Conservation (phyloP, 225 moss, liverwort and hornwort genomes). For the Polytrichum formosum region DNA sequence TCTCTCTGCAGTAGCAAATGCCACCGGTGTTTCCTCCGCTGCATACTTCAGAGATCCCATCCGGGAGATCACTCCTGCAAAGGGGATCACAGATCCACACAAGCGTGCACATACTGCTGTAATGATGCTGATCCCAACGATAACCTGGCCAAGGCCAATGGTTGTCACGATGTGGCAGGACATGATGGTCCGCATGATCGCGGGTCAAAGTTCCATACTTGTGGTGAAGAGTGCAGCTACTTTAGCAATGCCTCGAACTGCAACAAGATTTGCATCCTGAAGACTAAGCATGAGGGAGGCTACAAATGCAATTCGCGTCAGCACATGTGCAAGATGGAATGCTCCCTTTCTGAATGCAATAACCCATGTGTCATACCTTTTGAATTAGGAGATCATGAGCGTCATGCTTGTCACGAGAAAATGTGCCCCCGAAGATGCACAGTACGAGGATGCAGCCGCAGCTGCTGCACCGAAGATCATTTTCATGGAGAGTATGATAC, state of each 20-base stretch:
- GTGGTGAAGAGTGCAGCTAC: slow-evolving; percentile 13
- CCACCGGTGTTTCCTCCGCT: slow-evolving; percentile 19
- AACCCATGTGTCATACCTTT: slow-evolving; percentile 17
- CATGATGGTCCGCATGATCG: slow-evolving; percentile 33
- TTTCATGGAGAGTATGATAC: slow-evolving; percentile 14
- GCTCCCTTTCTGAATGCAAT: slow-evolving; percentile 16
- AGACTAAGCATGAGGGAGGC: slow-evolving; percentile 19
- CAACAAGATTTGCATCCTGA: slow-evolving; percentile 14
- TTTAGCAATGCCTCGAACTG: slow-evolving; percentile 16
- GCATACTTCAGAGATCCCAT: slow-evolving; percentile 24
- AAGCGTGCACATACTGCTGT: slow-evolving; percentile 31
- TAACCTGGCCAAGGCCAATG: neutral
- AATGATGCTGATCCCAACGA: slow-evolving; percentile 1
- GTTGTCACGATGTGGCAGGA: slow-evolving; percentile 22
- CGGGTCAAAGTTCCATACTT: slow-evolving; percentile 12
- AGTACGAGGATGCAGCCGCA: slow-evolving; percentile 3
- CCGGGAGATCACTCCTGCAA: slow-evolving; percentile 26
- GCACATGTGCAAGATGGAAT: slow-evolving; percentile 18
- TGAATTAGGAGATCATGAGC: slow-evolving; percentile 1
- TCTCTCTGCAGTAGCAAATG: slow-evolving; percentile 36
- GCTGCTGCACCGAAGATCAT: slow-evolving; percentile 18
- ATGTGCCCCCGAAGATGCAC: slow-evolving; percentile 19
- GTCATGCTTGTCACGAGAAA: slow-evolving; percentile 26
- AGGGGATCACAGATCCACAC: slow-evolving; percentile 24
- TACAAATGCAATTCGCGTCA: slow-evolving; percentile 27